Conservation (phyloP, 148 eudicot species). For the Vaccinium darrowii region DNA sequence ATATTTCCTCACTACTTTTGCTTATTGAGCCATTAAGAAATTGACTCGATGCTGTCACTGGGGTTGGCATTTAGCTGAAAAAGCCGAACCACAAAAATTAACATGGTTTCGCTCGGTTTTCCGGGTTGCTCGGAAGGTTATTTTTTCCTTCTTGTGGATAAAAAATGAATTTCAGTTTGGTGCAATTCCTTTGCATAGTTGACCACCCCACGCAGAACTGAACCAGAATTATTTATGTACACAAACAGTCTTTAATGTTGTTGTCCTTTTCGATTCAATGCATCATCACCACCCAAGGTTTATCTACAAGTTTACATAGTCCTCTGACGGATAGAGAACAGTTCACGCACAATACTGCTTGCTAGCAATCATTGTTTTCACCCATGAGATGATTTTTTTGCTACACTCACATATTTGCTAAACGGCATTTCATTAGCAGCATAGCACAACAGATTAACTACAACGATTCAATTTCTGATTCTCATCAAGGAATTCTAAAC, state of each 20-base stretch:
- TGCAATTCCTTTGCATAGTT: not conserved
- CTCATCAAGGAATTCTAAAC: conserved; percentile 4
- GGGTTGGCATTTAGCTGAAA: not conserved
- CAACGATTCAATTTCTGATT: not conserved
- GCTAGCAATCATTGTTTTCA: not conserved
- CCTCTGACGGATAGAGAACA: too few species aligned
- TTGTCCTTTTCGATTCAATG: not conserved
- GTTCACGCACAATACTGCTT: not conserved
- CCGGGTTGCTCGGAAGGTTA: not conserved
- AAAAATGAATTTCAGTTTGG: not conserved
- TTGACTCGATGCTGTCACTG: not conserved
- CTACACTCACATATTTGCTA: not conserved
- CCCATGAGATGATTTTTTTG: not conserved
- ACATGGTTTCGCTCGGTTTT: not conserved
- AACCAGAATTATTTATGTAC: too few species aligned
- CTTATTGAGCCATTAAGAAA: not conserved
- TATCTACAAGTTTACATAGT: not conserved
- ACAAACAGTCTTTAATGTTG: not conserved
- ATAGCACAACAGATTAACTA: not conserved
- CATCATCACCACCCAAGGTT: not conserved
- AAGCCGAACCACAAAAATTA: not conserved
- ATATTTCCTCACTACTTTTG: not conserved
- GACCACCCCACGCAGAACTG: not conserved
- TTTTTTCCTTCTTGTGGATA: not conserved
- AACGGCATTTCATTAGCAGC: not conserved